Percentiles rank a stretch among this genome's conserved stretches.
These are phyloP conservation scores for Solanum rostratum DNA, from an alignment of 257 asterid species.

Conservation along the genomic window DNA sequence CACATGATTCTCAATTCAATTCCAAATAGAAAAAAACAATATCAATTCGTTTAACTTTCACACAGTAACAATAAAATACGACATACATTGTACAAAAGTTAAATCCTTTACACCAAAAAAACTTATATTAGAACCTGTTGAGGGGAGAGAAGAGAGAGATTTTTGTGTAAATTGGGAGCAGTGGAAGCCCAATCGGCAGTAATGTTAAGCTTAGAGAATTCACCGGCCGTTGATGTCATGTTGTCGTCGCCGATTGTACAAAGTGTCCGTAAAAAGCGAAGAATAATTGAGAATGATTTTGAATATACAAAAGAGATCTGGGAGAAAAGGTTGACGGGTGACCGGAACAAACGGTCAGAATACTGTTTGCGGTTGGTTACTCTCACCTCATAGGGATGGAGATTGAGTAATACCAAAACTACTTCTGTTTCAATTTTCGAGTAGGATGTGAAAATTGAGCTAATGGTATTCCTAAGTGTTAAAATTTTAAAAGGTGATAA, in stretches of 20 bases:
- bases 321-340: not conserved
- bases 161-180: slow-evolving; percentile 54
- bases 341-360: not conserved
- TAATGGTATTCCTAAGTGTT: too few species aligned
- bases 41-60: not conserved
- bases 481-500: too few species aligned
- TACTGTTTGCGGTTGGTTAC: not conserved
- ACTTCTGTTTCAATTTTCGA: too few species aligned
- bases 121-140: slow-evolving; percentile 31
- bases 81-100: not conserved
- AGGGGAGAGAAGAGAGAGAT: slow-evolving; percentile 53
- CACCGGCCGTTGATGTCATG: slow-evolving; percentile 20
- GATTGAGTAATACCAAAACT: not conserved
- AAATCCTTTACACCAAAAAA: not conserved
- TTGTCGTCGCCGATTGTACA: not conserved
- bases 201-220: slow-evolving; percentile 36
- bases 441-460: too few species aligned
- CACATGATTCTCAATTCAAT: not conserved
- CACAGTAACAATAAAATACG: not conserved
- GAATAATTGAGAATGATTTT: slow-evolving; percentile 5
- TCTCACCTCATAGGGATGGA: not conserved
- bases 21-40: not conserved
- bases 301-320: not conserved
- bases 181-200: slow-evolving; percentile 27
- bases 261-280: not conserved